A percentile compares a stretch with the other conserved stretches of the same genome.
Conservation (phyloP, 1,284 basidiomycete species). For the Pyrrhoderma lamaoense region DNA sequence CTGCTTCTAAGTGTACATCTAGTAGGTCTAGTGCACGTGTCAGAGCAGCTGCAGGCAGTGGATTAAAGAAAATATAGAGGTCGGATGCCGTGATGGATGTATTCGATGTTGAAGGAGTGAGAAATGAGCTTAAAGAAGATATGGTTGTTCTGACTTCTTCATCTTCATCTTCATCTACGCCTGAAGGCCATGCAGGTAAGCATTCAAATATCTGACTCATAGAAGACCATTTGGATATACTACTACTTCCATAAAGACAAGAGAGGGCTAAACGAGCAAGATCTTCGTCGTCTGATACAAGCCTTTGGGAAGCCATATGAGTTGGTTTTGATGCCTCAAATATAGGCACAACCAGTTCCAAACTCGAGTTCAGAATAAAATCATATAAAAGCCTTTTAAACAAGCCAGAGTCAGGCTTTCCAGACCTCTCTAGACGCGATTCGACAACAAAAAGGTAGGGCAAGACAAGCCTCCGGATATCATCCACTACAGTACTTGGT, state of each 20-base stretch:
- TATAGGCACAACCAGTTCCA: slow-evolving; percentile 64
- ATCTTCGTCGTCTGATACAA: slow-evolving; percentile 77
- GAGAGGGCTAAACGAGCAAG: slow-evolving; percentile 81
- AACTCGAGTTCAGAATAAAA: slow-evolving; percentile 62
- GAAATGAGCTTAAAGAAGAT: slow-evolving; percentile 69
- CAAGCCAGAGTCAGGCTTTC: slow-evolving; percentile 58
- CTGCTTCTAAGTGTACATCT: slow-evolving; percentile 89
- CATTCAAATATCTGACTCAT: slow-evolving; percentile 94
- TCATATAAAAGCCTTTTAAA: slow-evolving; percentile 63
- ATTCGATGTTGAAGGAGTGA: slow-evolving; percentile 62
- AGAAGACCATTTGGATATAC: slow-evolving; percentile 62
- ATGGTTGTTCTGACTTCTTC: slow-evolving; percentile 77
- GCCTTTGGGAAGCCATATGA: slow-evolving; percentile 54
- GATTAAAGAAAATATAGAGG: slow-evolving; percentile 74
- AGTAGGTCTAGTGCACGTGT: slow-evolving; percentile 82
- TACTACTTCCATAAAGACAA: slow-evolving; percentile 78
- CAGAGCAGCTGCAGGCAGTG: slow-evolving; percentile 64
- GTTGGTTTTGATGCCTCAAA: slow-evolving; percentile 90
- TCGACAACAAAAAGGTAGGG: slow-evolving; percentile 90
- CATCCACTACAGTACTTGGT: slow-evolving; percentile 53
- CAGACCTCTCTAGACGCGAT: slow-evolving; percentile 73
- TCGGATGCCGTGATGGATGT: slow-evolving; percentile 59
- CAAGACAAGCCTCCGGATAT: slow-evolving; percentile 73
- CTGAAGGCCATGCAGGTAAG: slow-evolving; percentile 80
- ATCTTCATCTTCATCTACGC: slow-evolving; percentile 50